These are phyloP conservation scores for Xerocomellus chrysenteron DNA, from an alignment of 768 basidiomycete genomes.

Conservation along the genomic window DNA sequence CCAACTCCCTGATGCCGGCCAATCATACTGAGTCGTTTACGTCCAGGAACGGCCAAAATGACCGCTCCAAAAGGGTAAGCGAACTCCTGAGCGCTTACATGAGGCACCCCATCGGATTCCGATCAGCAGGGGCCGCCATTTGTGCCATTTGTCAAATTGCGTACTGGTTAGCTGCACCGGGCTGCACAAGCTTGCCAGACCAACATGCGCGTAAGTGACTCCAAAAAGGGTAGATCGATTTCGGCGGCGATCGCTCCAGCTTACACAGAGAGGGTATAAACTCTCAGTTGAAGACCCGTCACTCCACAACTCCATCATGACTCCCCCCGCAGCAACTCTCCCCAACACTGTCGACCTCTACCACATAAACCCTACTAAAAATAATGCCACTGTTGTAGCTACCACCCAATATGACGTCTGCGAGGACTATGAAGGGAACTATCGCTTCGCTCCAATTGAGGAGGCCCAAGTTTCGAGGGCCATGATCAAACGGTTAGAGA, in stretches of 20 bases:
- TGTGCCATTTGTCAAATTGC: no score
- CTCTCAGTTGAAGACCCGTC: neutral
- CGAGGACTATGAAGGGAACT: conserved; percentile 55
- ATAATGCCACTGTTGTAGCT: conserved; percentile 13
- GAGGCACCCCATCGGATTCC: no score
- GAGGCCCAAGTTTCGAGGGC: conserved; percentile 76
- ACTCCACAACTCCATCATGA: conserved; percentile 26
- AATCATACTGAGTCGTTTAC: no score
- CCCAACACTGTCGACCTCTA: conserved; percentile 21
- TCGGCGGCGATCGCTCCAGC: neutral
- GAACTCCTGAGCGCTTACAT: no score
- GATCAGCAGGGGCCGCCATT: no score
- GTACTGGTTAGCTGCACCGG: no score
- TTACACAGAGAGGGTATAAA: conserved; percentile 5
- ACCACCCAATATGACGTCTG: conserved; percentile 19
- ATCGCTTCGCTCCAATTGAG: conserved; percentile 70
- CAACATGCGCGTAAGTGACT: no score
- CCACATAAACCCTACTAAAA: conserved; percentile 24
- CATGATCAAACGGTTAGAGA: conserved; percentile 66
- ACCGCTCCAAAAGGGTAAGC: no score
- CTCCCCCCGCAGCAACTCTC: conserved; percentile 37
- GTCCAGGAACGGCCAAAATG: no score
- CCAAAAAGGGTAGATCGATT: neutral
- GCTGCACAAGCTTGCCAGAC: no score
- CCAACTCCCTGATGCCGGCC: no score